Evolutionary conservation across 192 early-diverging fungal genomes (phyloP), one percentile per base, ranked within the genome.

Genomic region (Coemansia guatemalensis): DNA sequence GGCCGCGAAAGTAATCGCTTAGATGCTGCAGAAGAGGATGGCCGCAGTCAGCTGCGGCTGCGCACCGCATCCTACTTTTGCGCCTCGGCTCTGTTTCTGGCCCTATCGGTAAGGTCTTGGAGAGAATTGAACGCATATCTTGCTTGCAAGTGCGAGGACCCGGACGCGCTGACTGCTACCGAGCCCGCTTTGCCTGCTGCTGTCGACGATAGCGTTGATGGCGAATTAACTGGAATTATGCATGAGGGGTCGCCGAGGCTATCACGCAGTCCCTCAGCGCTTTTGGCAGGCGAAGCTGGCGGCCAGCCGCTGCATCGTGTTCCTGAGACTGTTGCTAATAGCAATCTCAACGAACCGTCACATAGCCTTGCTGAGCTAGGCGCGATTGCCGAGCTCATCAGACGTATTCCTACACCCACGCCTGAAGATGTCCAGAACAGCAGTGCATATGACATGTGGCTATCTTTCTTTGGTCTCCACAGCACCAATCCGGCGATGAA

Each of bases 51-150:
- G 14, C 20, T 71, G 51, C 62, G 69, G 6, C 8, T 65, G 23
- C 62, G 72, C 26, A 63, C 78, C 1, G 72, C 72, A 8, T 62
- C 33, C 4, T 81, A 74, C 49, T 81, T 81, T 58, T 41, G 58
- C 33, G 29, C 64, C 0, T 56, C 68, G 1, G 78, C 68, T 11
- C 12, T 68, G 58, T 81, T 81, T 39, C 20, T 81, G 61, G 68
- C 50, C 2, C 29, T 74, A 26, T 81, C 72, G 0, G 59, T 58
- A 8, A 52, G 48, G 8, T 71, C 55, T 4, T 81, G 78, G 78
- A 21, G 44, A 7, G 72, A 81, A 60, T 54, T 81, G 21, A 58
- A 62, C 50, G 33, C 33, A 5, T 56, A 53, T 8, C 58, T 78
- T n/a, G 50, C 32, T 5, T 50, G 24, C 6, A 53, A 27, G 0